Base-by-base conservation (phyloP, 345 rosid genomes). In the Citrus cavaleriei region DNA sequence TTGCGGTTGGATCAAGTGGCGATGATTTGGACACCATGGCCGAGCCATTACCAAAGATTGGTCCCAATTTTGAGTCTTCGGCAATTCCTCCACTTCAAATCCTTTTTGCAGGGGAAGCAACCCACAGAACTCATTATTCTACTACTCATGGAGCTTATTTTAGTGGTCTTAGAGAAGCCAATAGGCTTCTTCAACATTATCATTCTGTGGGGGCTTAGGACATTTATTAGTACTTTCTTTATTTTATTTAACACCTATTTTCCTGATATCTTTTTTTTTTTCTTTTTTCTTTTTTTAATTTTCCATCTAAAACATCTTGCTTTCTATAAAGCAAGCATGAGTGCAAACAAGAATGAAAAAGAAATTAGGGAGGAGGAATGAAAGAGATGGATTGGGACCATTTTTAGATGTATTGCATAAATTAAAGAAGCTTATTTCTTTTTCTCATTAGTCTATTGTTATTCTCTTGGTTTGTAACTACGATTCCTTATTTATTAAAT, bases 41-140 rank as follows among this genome's bases (percentile, higher is more conserved):
- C 10, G 94, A 91, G 77, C 98, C 99, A 77, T 86, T 95, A 84
- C 99, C 99, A 34, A 82, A 78, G 78, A 59, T 70, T 14, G 51
- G 51, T 46, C 74, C 55, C 25, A 73, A 40, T 35, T 62, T 34
- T 38, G 83, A 77, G 14, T 66, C 25, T 25, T 42, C 28, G 19
- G 21, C n/a, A 4, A 32, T 57, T 10, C 80, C 75, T 34, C 83
- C 79, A 34, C 91, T 96, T 59, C 97, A 93, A 80, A 85, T 94
- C 54, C 86, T 96, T 80, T 96, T 96, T 89, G 99, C 99, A 70
- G 99, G 99, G 79, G 99, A 96, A 78, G 98, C 95, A 65, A 96
- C 99, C 24, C 98, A 96, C 76, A 90, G 97, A 86, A 93, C 94
- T 55, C 98, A 96, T 74, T 96, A 96, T 79, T 96, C 99, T 5